A percentile compares a stretch with the other conserved stretches of the same genome.
These are phyloP conservation scores for Priceomyces carsonii DNA, from an alignment of 805 yeast species.

Conservation along the genomic window DNA sequence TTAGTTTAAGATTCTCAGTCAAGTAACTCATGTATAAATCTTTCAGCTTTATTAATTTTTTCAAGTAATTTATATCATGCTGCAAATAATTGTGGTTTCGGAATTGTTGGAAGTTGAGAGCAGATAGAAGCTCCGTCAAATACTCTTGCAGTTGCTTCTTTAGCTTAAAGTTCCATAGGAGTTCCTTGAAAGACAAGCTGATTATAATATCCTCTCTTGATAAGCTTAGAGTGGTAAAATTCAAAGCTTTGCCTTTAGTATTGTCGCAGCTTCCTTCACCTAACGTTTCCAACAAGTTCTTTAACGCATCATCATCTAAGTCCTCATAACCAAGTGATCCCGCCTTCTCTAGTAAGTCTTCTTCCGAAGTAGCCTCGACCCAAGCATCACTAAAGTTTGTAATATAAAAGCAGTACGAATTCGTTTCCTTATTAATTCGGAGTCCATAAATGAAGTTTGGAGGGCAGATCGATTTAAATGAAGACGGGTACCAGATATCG, in stretches of 20 bases:
- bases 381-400: conserved; percentile 30
- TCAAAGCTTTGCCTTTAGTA: background rate
- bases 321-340: conserved; percentile 28
- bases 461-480: conserved; percentile 4
- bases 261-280: conserved; percentile 3
- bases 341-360: conserved; percentile 18
- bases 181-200: conserved; percentile 6
- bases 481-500: conserved; percentile 11
- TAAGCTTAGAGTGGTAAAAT: background rate
- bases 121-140: conserved; percentile 16
- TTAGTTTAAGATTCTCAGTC: conserved; percentile 32
- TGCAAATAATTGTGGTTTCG: conserved; percentile 20
- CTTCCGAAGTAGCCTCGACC: conserved; percentile 19
- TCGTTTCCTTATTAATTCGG: conserved; percentile 2
- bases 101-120: conserved; percentile 23
- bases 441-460: conserved; percentile 16
- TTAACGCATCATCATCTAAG: conserved; percentile 16
- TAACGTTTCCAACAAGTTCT: conserved; percentile 15
- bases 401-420: conserved; percentile 22
- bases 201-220: background rate
- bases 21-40: conserved; percentile 35
- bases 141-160: conserved; percentile 6
- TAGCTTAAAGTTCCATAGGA: conserved; percentile 24
- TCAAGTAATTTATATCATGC: conserved; percentile 18
- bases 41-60: conserved; percentile 21